phyloP scores from a whole-genome alignment of 805 yeast genomes.

The Saturnispora sanitii region DNA sequence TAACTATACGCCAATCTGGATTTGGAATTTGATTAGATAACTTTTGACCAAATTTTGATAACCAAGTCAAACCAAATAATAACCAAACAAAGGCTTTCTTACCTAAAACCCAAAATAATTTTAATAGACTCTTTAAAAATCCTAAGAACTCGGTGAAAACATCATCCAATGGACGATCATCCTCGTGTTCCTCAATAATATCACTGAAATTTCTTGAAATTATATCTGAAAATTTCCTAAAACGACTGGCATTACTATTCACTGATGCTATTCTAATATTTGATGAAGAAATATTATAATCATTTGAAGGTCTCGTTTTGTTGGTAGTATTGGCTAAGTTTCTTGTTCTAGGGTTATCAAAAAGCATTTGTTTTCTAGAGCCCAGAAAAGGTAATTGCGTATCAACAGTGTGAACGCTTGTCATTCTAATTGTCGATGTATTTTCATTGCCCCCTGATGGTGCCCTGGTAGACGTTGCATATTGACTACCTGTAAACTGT shows the following conservation, averaged over 20 bases:
- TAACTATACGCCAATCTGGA: slow-evolving; percentile 13
- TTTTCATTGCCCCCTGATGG: not conserved
- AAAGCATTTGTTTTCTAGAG: slow-evolving; percentile 9
- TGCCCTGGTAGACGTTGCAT: not conserved
- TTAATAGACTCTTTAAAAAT: slow-evolving; percentile 17
- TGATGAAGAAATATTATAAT: not conserved
- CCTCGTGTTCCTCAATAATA: not conserved
- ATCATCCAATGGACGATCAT: slow-evolving; percentile 4
- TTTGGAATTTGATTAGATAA: slow-evolving; percentile 20
- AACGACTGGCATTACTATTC: not conserved
- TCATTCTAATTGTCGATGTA: not conserved
- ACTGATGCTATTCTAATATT: not conserved
- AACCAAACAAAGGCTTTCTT: slow-evolving; percentile 21
- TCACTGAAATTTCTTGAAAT: slow-evolving; percentile 3
- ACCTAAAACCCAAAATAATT: slow-evolving; percentile 16
- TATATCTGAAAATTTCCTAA: slow-evolving; percentile 6
- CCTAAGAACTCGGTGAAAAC: not conserved
- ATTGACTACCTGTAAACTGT: slow-evolving; percentile 7
- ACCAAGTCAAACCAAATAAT: slow-evolving; percentile 15
- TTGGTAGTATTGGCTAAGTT: not conserved
- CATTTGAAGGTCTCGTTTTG: not conserved
- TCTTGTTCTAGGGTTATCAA: slow-evolving; percentile 2
- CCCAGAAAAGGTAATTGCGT: slow-evolving; percentile 15
- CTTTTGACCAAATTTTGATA: slow-evolving; percentile 12
- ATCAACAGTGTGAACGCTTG: slow-evolving; percentile 1